Evolutionary conservation across 495 filamentous ascomycete genomes (phyloP).

Genomic region (Xylaria longipes): DNA sequence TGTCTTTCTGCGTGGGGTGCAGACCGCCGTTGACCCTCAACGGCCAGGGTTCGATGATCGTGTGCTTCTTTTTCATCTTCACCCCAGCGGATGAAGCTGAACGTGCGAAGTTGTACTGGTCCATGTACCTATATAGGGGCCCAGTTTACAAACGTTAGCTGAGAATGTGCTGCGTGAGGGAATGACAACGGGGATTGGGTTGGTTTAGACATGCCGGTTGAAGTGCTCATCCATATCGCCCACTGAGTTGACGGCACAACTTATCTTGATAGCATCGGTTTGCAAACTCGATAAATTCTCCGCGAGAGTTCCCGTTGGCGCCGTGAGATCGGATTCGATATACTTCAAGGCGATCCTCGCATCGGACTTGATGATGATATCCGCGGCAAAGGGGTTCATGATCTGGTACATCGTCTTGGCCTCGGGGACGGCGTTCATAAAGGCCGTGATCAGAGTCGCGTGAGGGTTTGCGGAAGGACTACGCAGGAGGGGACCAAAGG

Average conservation of each 20-base stretch:
- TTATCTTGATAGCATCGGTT: conserved; percentile 20
- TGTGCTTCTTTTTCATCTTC: conserved; percentile 41
- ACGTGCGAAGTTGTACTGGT: background rate
- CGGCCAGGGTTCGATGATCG: conserved; percentile 49
- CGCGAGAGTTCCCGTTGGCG: background rate
- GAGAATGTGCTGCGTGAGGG: background rate
- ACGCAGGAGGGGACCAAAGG: conserved; percentile 1
- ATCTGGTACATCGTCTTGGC: background rate
- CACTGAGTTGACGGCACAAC: conserved; percentile 12
- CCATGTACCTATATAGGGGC: background rate
- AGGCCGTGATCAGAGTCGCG: conserved; percentile 7
- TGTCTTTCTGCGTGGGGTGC: conserved; percentile 33
- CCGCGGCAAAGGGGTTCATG: background rate
- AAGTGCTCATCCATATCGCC: conserved; percentile 24
- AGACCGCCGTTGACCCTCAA: conserved; percentile 32
- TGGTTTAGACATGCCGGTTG: conserved; percentile 2
- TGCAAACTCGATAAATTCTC: background rate
- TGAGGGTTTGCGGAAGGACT: background rate
- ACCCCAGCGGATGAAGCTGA: conserved; percentile 21
- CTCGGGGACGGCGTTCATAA: conserved; percentile 5
- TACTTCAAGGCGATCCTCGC: background rate
- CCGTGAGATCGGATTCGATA: background rate
- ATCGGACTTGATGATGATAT: background rate
- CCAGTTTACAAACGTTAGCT: background rate
- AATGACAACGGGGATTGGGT: background rate